Conservation (phyloP, 768 basidiomycete genomes). For the Hemileccinum rubropunctum region DNA sequence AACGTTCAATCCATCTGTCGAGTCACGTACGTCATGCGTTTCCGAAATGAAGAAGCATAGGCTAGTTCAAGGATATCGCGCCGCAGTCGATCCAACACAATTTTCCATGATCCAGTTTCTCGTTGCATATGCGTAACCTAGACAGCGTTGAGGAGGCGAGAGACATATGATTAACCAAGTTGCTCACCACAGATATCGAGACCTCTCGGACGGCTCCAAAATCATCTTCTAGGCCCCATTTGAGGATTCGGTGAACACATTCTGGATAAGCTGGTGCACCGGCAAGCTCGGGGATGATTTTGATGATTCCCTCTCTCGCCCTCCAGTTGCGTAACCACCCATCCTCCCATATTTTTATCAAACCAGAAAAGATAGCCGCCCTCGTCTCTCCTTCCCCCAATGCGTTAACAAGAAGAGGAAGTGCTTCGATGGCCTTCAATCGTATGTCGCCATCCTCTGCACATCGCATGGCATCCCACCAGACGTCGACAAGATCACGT, state of each 20-base stretch:
- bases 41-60: slow-evolving; percentile 47
- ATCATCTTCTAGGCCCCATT: slow-evolving; percentile 64
- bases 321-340: slow-evolving; percentile 71
- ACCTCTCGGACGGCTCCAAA: slow-evolving; percentile 86
- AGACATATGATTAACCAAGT: slow-evolving; percentile 6
- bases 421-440: slow-evolving; percentile 64
- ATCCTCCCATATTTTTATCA: slow-evolving; percentile 56
- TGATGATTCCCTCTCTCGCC: slow-evolving; percentile 69
- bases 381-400: slow-evolving; percentile 48
- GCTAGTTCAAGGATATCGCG: slow-evolving; percentile 45
- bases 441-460: slow-evolving; percentile 68
- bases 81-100: slow-evolving; percentile 37
- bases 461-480: slow-evolving; percentile 55
- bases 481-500: slow-evolving; percentile 69
- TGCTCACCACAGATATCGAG: slow-evolving; percentile 61
- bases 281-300: slow-evolving; percentile 50
- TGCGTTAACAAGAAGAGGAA: slow-evolving; percentile 53
- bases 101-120: slow-evolving; percentile 35
- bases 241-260: slow-evolving; percentile 53
- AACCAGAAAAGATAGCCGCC: slow-evolving; percentile 41
- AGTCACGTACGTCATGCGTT: slow-evolving; percentile 67
- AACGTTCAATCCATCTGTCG: slow-evolving; percentile 7
- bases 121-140: slow-evolving; percentile 51
- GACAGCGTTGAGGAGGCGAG: slow-evolving; percentile 12
- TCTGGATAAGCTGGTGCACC: slow-evolving; percentile 42